Base-by-base conservation (phyloP, 805 yeast species). In the Ogataea trehalophila region DNA sequence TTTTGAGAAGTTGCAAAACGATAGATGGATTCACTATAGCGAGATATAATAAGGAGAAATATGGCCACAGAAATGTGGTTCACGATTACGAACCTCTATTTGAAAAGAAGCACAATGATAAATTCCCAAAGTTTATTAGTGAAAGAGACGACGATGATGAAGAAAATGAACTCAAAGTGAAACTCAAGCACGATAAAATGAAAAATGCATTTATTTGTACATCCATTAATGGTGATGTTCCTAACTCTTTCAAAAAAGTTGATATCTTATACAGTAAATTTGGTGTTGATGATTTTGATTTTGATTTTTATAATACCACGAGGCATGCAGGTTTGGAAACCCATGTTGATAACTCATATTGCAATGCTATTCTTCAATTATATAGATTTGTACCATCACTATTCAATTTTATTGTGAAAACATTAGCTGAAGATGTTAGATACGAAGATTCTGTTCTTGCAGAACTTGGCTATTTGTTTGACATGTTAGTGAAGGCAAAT, bases 231-330 rank as follows among this genome's bases (percentile, higher is more conserved):
- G 70, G 76, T 57, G 61, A 67, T 34, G 73, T 81, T 1, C 96
- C 97, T 1, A 83, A 83, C 44, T 86, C 91, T 34, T 92, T 85
- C 68, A 72, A 81, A 37, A 80, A 82, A 56, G 71, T 88, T 41
- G 86, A 84, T 50, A 87, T 92, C 45, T 77, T 84, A 38, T 92
- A 91, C 65, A 86, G 95, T 47, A 83, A 80, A 57, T 92, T 89
- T 65, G 99, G 99, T 26, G 90, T 94, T 31, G 89, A 85, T 56
- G 97, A 90, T 64, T 94, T 94, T 67, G 97, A 92, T 68, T 92
- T 94, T 62, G 83, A 79, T 45, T 85, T 82, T 57, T 92, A 85
- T 70, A 92, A 92, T 61, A 73, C 74, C 37, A 86, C 97, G 0
- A 51, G 60, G 1, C 83, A 72, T 46, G 80, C 97, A 2, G 97